These are phyloP conservation scores for Candida sithepensis DNA, from an alignment of 805 yeast genomes.

Conservation along the genomic window DNA sequence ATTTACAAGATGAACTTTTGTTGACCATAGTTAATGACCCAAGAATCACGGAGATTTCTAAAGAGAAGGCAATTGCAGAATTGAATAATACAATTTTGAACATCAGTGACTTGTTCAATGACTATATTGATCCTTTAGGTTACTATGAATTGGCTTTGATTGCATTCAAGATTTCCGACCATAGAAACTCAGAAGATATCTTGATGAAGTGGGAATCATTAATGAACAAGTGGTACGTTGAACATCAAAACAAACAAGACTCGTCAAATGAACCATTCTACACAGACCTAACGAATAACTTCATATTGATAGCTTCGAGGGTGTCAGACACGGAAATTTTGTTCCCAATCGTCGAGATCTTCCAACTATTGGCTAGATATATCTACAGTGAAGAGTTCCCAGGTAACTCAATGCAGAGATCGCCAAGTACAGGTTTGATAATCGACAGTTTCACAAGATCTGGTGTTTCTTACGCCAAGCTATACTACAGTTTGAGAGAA, in stretches of 20 bases:
- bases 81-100: conserved; percentile 65
- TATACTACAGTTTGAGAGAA: conserved; percentile 62
- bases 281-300: conserved; percentile 35
- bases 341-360: conserved; percentile 71
- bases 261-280: conserved; percentile 36
- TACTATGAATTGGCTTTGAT: conserved; percentile 78
- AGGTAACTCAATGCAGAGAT: conserved; percentile 8
- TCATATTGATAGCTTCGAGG: conserved; percentile 51
- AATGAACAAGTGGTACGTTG: conserved; percentile 46
- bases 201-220: conserved; percentile 74
- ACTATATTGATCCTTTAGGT: conserved; percentile 81
- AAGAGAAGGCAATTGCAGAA: conserved; percentile 45
- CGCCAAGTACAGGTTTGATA: conserved; percentile 43
- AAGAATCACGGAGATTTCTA: conserved; percentile 46
- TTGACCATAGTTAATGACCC: conserved; percentile 47
- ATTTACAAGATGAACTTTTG: conserved; percentile 69
- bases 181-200: conserved; percentile 80
- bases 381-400: conserved; percentile 32
- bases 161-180: conserved; percentile 80
- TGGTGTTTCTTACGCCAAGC: conserved; percentile 60
- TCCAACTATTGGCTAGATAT: conserved; percentile 61
- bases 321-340: conserved; percentile 68
- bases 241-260: conserved; percentile 24
- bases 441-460: conserved; percentile 60
- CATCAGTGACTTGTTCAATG: conserved; percentile 78